phyloP scores from a whole-genome alignment of 2,329 filamentous ascomycete genomes.

The Dactylellina cionopaga region DNA sequence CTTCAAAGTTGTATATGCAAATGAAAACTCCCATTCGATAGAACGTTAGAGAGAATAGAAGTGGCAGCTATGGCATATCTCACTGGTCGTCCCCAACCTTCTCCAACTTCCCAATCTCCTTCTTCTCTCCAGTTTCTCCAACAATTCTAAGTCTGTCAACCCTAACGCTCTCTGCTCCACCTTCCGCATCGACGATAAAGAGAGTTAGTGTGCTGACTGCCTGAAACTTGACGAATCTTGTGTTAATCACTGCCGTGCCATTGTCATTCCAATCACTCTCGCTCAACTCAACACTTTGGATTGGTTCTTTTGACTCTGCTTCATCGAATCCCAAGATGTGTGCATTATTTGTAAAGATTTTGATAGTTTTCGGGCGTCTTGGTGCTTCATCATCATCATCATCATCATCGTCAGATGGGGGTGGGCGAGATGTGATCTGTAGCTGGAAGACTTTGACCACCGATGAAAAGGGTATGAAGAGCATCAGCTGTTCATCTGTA shows the following conservation, averaged over 20 bases:
- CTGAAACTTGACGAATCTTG: constrained; percentile 98
- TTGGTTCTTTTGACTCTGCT: constrained; percentile 83
- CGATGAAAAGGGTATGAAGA: constrained; percentile 89
- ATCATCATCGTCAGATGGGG: constrained; percentile 64
- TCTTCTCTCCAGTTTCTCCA: constrained; percentile 89
- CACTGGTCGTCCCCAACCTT: constrained; percentile 80
- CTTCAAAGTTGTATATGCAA: no score
- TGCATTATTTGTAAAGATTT: constrained; percentile 86
- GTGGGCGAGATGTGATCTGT: constrained; percentile 84
- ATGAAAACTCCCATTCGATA: no score
- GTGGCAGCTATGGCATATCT: background rate
- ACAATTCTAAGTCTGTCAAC: constrained; percentile 74
- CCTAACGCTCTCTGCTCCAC: constrained; percentile 80
- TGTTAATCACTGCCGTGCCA: constrained; percentile 75
- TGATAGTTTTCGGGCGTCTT: constrained; percentile 82
- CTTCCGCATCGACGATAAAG: constrained; percentile 87
- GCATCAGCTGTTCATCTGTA: constrained; percentile 94
- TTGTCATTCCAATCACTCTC: constrained; percentile 79
- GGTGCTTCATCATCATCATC: constrained; percentile 67
- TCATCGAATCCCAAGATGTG: constrained; percentile 96
- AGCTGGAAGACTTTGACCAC: constrained; percentile 87
- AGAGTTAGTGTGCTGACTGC: constrained; percentile 86
- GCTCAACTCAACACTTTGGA: constrained; percentile 79
- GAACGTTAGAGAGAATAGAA: background rate
- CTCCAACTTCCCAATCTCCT: constrained; percentile 92